These are phyloP conservation scores for Bacidia gigantensis DNA, from an alignment of 495 filamentous ascomycete genomes.

Conservation along the genomic window DNA sequence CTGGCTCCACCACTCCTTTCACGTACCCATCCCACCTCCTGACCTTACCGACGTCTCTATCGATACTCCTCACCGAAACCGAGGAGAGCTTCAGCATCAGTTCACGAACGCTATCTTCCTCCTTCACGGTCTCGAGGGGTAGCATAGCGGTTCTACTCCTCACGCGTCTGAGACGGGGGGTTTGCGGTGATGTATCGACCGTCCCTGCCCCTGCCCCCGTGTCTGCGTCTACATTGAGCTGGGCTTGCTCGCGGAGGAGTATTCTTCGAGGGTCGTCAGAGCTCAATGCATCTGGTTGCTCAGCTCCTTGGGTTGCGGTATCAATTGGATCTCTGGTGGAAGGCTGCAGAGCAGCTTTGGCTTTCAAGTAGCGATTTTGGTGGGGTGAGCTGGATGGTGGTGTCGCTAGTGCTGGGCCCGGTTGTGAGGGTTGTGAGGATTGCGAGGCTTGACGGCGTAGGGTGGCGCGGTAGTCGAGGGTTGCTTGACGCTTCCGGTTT, in stretches of 20 bases:
- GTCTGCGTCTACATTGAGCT: background rate
- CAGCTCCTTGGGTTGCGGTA: background rate
- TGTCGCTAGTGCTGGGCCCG: background rate
- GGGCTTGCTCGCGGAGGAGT: conserved; percentile 13
- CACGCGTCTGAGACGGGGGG: no score
- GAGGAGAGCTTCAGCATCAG: conserved; percentile 1
- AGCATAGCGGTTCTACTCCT: conserved; percentile 7
- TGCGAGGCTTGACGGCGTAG: conserved; percentile 10
- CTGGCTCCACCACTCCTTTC: no score
- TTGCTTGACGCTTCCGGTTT: conserved; percentile 21
- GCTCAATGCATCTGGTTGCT: background rate
- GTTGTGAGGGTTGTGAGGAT: background rate
- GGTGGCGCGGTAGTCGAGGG: conserved; percentile 1
- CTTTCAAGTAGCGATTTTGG: conserved; percentile 25
- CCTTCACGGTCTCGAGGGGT: conserved; percentile 11
- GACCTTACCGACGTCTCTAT: background rate
- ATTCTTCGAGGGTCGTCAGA: conserved; percentile 15
- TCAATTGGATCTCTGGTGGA: background rate
- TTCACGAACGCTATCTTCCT: background rate
- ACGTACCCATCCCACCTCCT: background rate
- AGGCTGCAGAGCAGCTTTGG: conserved; percentile 20
- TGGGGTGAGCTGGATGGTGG: conserved; percentile 20
- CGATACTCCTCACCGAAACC: background rate
- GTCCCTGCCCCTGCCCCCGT: background rate
- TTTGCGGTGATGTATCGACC: background rate